Evolutionary conservation across 192 early-diverging fungal species (phyloP), one percentile per base, ranked within the genome.

Genomic region (Dimargaris verticillata): DNA sequence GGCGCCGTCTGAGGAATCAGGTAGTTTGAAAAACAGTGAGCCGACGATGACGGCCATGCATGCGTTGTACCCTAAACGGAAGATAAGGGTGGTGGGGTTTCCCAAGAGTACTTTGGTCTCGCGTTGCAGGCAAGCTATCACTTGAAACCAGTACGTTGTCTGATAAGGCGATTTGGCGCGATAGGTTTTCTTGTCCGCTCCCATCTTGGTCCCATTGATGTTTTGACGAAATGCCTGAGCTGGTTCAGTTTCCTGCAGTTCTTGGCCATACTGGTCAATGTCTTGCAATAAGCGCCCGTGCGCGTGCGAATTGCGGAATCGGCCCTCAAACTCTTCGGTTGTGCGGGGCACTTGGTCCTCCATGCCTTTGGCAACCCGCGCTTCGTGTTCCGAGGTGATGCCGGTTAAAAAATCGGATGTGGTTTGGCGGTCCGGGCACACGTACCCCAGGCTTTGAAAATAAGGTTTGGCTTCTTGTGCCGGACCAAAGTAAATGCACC

Each of bases 11-110:
- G 73, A 69, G 29, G 66, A 71, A 43, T 63, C 54, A 2, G 84
- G 82, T 51, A 89, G 68, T 25, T 70, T 61, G 38, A 80, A 80
- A 71, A 83, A 88, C 33, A 84, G 78, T 25, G 82, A 82, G 29
- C 83, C 86, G 63, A 83, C 80, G 63, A 87, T 80, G 43, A 86
- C 58, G 51, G 83, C 83, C 71, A 87, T 84, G 60, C 83, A 26
- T 33, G 68, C 66, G 60, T 72, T 73, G 64, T 76, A 88, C 54
- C 75, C 61, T n/a, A 72, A 62, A 52, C 79, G 79, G 57, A 82
- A 78, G 48, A 84, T 61, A 3, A 83, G 63, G 15, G 71, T 64
- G n/a, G 52, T 63, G 46, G 67, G 65, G 66, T 79, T 79, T 47
- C 81, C 83, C 24, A 61, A 61, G 24, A 81, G 62, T 17, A 89